Conservation (phyloP, 2,329 filamentous ascomycete genomes). For the Xylaria polymorpha region DNA sequence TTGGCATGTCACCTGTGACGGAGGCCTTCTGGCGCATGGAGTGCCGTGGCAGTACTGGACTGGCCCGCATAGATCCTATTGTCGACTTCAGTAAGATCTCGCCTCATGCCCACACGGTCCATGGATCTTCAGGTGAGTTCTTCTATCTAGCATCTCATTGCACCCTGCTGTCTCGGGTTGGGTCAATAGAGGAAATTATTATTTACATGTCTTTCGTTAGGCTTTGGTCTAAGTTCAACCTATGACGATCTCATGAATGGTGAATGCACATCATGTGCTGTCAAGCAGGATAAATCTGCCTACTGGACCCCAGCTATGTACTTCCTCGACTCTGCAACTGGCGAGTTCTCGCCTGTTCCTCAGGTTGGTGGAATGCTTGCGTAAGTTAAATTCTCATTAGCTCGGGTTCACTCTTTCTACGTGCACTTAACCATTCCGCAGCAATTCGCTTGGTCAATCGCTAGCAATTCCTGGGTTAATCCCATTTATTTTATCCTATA, state of each 20-base stretch:
- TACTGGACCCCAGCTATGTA: constrained; percentile 88
- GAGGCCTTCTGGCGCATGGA: constrained; percentile 91
- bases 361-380: constrained; percentile 87
- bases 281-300: constrained; percentile 84
- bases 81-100: constrained; percentile 70
- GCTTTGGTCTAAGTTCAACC: constrained; percentile 69
- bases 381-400: constrained; percentile 63
- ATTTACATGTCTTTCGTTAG: constrained; percentile 55
- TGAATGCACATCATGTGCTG: constrained; percentile 83
- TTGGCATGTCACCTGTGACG: constrained; percentile 54
- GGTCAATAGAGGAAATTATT: not conserved
- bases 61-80: constrained; percentile 82
- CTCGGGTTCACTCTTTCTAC: not conserved
- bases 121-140: constrained; percentile 79
- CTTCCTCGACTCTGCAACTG: constrained; percentile 74
- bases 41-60: constrained; percentile 75
- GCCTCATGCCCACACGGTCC: constrained; percentile 78
- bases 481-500: not conserved
- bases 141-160: not conserved
- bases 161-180: not conserved
- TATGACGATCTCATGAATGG: constrained; percentile 68
- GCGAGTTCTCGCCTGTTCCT: constrained; percentile 74
- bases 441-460: not conserved
- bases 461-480: not conserved
- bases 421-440: not conserved